Evolutionary conservation across 768 basidiomycete species (phyloP), one percentile per base, ranked within the genome.

Genomic region (Inosperma sp.): DNA sequence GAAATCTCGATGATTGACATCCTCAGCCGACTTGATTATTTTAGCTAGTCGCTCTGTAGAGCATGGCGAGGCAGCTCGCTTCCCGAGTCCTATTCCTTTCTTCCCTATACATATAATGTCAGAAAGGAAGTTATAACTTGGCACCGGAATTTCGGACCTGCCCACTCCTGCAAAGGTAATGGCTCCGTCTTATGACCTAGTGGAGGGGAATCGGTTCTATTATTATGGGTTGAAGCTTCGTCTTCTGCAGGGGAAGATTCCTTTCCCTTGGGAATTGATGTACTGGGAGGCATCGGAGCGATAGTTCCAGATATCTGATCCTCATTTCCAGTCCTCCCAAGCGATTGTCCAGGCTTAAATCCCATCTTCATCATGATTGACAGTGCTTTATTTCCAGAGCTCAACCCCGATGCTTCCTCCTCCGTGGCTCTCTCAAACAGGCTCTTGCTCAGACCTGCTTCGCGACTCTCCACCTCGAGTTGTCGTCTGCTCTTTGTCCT

Each of bases 281-380:
- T 17, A 29, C 13, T 21, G n/a, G 34, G 25, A 21, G 23, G 36
- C 19, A 17, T 35, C 19, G 8, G 16, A 23, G 19, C 27, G 25
- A 17, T 30, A 16, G 12, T 35, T 19, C 27, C 44, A 23, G 12
- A 25, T 45, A 22, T 48, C 55, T 14, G n/a, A n/a, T 43, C 29
- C 31, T 44, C 48, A 47, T 59, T 51, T 8, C 69, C 68, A 7
- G 64, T 46, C 60, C 68, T 74, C 14, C 90, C 89, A 23, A 93
- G 74, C 12, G 87, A 75, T 64, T 91, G 82, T 13, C 91, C 91
- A 2, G 87, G 82, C 68, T 85, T 86, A 72, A 89, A 93, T 1
- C 91, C 91, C 91, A 93, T 93, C 70, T 88, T 92, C 78, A 87
- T 82, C 91, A 93, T 93, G 73, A 93, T 92, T 13, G 80, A 77